Base-by-base conservation (phyloP, 345 rosid species). In the Acer negundo region DNA sequence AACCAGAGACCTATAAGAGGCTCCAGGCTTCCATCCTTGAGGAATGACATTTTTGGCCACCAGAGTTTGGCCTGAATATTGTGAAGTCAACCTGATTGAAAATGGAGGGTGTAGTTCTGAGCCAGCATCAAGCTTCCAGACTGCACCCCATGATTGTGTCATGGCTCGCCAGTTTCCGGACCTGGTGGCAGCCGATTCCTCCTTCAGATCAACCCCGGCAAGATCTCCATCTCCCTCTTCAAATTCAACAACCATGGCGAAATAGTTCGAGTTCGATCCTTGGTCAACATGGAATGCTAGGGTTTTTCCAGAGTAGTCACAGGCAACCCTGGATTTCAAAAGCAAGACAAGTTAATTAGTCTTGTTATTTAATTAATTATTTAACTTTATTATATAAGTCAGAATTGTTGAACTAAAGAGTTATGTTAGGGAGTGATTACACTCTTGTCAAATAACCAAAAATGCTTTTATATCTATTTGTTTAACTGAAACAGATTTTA, bases 121-220 rank as follows among this genome's bases (percentile, higher is more conserved):
- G 2, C 86, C 86, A 0, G 87, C 83, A 20, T 87, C 83, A 1
- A 87, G 86, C 86, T 89, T 89, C 92, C 92, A 89, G 1, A 78
- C 83, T 0, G 90, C 90, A 2, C 89, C 92, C 90, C 90, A 89
- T 2, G 86, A 87, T 11, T 84, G 90, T 63, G 79, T 84, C 90
- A 89, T 87, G 44, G 73, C 12, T 49, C 75, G 58, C 92, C 92
- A 89, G 10, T 72, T 58, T 22, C 67, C 67, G 0, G 31, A 42
- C 22, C 46, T 47, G 22, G 55, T 6, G 38, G 38, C 6, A 35
- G 38, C 6, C 5, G 72, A 42, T 26, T 22, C 84, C 9, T 85
- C 82, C 75, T 78, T 81, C 3, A 86, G 58, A 0, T 73, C 81
- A 3, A 87, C 83, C 0, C 71, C 71, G 3, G 75, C 84, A 4